A percentile compares a stretch with the other conserved stretches of the same genome.
phyloP scores from a whole-genome alignment of 2,329 filamentous ascomycete genomes.

The Trichophyton benhamiae region DNA sequence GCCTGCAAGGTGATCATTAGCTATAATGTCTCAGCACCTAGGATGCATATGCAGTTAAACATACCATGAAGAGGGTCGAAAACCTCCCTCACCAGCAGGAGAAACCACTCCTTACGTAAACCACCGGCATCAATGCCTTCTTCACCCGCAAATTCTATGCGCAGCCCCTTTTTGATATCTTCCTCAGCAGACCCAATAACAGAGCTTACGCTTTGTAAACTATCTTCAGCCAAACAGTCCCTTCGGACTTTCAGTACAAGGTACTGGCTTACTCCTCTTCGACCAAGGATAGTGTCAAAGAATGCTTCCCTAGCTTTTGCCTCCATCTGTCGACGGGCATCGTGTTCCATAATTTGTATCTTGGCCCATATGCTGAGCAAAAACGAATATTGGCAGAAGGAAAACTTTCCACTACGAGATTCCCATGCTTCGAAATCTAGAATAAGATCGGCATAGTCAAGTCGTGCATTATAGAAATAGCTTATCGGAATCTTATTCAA shows the following conservation, averaged over 20 bases:
- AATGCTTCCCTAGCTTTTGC: conserved; percentile 79
- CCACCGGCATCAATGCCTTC: conserved; percentile 87
- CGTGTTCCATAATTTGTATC: conserved; percentile 78
- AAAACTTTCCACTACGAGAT: conserved; percentile 57
- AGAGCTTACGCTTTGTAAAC: conserved; percentile 70
- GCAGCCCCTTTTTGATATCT: conserved; percentile 79
- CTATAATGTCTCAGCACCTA: background rate
- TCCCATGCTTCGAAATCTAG: conserved; percentile 86
- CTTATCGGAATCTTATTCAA: conserved; percentile 45
- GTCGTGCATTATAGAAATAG: conserved; percentile 75
- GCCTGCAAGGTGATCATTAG: conserved; percentile 39
- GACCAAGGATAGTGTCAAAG: conserved; percentile 73
- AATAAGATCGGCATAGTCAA: conserved; percentile 77
- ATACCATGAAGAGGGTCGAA: conserved; percentile 81
- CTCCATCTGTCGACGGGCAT: conserved; percentile 80
- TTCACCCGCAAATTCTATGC: conserved; percentile 75
- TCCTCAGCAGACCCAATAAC: conserved; percentile 68
- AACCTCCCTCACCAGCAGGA: conserved; percentile 74
- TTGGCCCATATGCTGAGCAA: conserved; percentile 86
- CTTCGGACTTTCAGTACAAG: conserved; percentile 65
- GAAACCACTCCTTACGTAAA: conserved; percentile 86
- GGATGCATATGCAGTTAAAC: conserved; percentile 20
- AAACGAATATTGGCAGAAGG: conserved; percentile 87
- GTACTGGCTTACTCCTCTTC: conserved; percentile 62
- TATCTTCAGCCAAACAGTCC: conserved; percentile 81